phyloP scores from a whole-genome alignment of 2,329 filamentous ascomycete species.

The Botrytis hyacinthi region DNA sequence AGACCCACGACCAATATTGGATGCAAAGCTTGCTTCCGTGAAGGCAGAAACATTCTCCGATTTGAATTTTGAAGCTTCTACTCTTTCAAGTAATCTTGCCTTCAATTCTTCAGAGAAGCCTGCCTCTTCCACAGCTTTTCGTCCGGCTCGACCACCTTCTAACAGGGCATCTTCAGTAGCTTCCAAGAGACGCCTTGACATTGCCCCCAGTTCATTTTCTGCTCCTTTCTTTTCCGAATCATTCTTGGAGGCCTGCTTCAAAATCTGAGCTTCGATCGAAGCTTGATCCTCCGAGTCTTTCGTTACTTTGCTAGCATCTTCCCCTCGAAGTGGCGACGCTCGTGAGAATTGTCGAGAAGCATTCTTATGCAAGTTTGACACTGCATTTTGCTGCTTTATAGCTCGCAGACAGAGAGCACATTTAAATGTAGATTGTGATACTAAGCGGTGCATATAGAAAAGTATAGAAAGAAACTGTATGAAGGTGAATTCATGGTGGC shows the following conservation, averaged over 20 bases:
- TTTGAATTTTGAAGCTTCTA: conserved; percentile 54
- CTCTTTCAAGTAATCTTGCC: conserved; percentile 53
- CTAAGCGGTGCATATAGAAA: conserved; percentile 37
- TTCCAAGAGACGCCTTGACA: conserved; percentile 58
- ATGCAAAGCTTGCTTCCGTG: conserved; percentile 47
- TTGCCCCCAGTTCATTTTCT: conserved; percentile 36
- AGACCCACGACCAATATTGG: conserved; percentile 65
- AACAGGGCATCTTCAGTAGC: conserved; percentile 62
- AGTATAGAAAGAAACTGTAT: neutral
- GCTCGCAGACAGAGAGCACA: conserved; percentile 36
- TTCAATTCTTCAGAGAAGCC: conserved; percentile 65
- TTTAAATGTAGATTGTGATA: conserved; percentile 26
- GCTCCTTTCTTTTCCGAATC: neutral
- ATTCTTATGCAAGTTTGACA: conserved; percentile 19
- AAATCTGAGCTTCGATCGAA: conserved; percentile 26
- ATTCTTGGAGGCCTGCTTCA: conserved; percentile 10
- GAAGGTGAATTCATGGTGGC: neutral
- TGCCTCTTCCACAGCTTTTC: conserved; percentile 58
- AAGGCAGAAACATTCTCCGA: conserved; percentile 51
- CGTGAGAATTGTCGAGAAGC: conserved; percentile 27
- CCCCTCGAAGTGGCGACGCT: conserved; percentile 31
- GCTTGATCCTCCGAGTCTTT: conserved; percentile 18
- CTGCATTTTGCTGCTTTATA: conserved; percentile 28
- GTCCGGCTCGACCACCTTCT: conserved; percentile 58
- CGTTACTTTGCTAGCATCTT: conserved; percentile 23